Evolutionary conservation across 108 stramenopile genomes (phyloP).

Genomic region (Stephanodiscus minutulus): DNA sequence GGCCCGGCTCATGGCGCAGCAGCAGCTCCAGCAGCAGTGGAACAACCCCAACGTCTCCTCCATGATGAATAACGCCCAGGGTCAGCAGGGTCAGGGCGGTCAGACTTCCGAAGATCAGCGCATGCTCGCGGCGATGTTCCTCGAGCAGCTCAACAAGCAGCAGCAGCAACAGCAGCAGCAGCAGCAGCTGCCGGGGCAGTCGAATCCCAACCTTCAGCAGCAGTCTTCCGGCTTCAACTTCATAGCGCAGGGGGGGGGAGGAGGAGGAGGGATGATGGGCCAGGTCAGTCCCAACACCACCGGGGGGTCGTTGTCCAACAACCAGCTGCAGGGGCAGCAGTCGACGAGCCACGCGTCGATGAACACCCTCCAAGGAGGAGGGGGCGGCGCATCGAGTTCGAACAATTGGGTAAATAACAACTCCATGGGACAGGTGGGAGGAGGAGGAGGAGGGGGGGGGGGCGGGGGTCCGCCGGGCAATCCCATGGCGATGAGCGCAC

Average conservation of each 20-base stretch:
- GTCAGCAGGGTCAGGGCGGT: not conserved
- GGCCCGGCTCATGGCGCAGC: constrained; percentile 17
- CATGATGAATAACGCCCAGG: not conserved
- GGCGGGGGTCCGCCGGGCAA: not conserved
- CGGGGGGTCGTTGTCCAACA: not conserved
- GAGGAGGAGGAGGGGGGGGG: not conserved
- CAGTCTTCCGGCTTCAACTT: not conserved
- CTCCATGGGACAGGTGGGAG: constrained; percentile 1
- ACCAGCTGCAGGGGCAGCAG: not conserved
- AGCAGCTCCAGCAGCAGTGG: constrained; percentile 18
- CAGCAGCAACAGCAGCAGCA: constrained; percentile 1
- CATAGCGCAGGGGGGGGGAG: not conserved
- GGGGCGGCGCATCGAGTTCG: not conserved
- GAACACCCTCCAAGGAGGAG: not conserved
- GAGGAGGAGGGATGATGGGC: not conserved
- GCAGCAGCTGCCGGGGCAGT: not conserved
- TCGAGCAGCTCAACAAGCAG: constrained; percentile 15
- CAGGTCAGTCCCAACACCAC: not conserved
- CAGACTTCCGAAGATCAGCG: constrained; percentile 1
- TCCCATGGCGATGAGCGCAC: constrained; percentile 10
- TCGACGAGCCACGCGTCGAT: not conserved
- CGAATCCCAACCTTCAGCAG: not conserved
- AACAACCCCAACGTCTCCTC: not conserved
- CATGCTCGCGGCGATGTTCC: constrained; percentile 15
- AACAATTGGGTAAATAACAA: not conserved